Percentiles rank a stretch among this genome's conserved stretches.
phyloP scores from a whole-genome alignment of 2,329 filamentous ascomycete species.

The Akanthomyces uredinophilus region DNA sequence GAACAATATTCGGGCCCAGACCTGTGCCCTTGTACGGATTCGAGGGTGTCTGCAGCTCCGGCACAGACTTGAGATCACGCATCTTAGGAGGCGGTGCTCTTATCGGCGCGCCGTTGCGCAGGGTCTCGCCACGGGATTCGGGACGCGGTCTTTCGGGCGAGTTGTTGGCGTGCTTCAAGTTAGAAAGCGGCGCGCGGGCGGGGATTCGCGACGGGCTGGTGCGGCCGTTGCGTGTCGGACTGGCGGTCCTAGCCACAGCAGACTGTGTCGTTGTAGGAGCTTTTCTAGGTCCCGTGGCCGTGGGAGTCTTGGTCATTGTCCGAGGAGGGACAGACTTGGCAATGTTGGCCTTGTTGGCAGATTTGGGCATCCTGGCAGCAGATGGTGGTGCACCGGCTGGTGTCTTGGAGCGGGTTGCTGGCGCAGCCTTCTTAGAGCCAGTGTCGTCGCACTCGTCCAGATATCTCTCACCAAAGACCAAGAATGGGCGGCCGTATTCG shows the following conservation, averaged over 20 bases:
- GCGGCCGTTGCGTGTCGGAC: conserved; percentile 23
- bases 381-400: conserved; percentile 58
- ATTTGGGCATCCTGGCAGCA: conserved; percentile 32
- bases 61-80: conserved; percentile 63
- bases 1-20: conserved; percentile 51
- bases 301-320: conserved; percentile 51
- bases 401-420: conserved; percentile 60
- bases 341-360: conserved; percentile 25
- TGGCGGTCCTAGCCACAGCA: conserved; percentile 17
- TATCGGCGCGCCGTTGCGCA: conserved; percentile 51
- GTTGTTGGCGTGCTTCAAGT: conserved; percentile 66
- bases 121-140: conserved; percentile 39
- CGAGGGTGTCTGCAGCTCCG: conserved; percentile 46
- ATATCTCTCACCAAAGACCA: conserved; percentile 88
- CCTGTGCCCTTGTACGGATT: conserved; percentile 45
- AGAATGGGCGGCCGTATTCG: conserved; percentile 87
- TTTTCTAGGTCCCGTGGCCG: conserved; percentile 30
- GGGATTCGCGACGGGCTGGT: conserved; percentile 53
- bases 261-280: conserved; percentile 25
- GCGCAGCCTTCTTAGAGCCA: conserved; percentile 53
- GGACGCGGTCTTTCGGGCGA: conserved; percentile 67
- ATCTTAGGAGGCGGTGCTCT: conserved; percentile 84
- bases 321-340: conserved; percentile 33
- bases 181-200: conserved; percentile 63
- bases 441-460: conserved; percentile 73